Percentiles rank a stretch among this genome's conserved stretches.
These are phyloP conservation scores for Balakata baccata DNA, from an alignment of 345 rosid genomes.

Conservation along the genomic window DNA sequence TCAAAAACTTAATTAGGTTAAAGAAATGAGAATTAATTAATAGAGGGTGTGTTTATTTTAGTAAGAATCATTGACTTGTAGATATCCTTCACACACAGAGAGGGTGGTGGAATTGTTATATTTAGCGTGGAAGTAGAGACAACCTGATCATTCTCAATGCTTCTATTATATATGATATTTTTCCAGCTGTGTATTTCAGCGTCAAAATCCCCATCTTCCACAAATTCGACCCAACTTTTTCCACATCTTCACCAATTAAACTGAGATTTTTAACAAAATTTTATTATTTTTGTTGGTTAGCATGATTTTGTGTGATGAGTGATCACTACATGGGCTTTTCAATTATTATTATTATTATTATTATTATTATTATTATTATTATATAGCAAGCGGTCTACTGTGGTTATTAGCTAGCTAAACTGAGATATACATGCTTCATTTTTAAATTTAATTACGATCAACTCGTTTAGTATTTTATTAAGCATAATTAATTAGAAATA, in stretches of 20 bases:
- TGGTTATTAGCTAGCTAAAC: constrained; percentile 3
- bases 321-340: neutral
- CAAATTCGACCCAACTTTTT: constrained; percentile 32
- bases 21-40: neutral
- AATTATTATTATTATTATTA: neutral
- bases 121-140: constrained; percentile 14
- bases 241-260: constrained; percentile 42
- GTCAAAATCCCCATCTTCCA: constrained; percentile 26
- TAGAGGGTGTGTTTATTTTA: neutral
- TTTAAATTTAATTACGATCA: neutral
- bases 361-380: neutral
- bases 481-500: neutral
- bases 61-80: constrained; percentile 26
- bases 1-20: constrained; percentile 14
- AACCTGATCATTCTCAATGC: constrained; percentile 34
- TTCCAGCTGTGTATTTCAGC: constrained; percentile 41
- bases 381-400: neutral
- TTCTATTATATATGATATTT: too few relatives aligned
- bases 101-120: constrained; percentile 7
- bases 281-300: neutral
- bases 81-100: constrained; percentile 30
- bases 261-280: constrained; percentile 29
- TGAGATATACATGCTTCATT: constrained; percentile 6
- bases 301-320: neutral
- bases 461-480: neutral